phyloP scores from a whole-genome alignment of 2,329 filamentous ascomycete genomes.

The Pyrenochaeta sp. region DNA sequence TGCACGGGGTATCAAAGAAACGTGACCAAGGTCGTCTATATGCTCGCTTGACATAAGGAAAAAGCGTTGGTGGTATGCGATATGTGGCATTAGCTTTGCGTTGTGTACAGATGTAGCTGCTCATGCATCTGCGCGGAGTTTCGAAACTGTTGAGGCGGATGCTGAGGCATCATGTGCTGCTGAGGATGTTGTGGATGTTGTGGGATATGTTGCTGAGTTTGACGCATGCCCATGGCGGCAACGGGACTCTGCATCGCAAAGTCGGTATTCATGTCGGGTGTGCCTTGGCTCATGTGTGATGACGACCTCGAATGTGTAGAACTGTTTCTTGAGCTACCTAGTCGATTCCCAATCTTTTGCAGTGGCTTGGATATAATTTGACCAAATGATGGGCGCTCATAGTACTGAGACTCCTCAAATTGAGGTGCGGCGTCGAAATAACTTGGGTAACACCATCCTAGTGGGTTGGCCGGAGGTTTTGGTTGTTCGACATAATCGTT shows the following conservation, averaged over 20 bases:
- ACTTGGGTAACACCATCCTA: conserved; percentile 44
- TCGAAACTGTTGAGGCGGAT: conserved; percentile 26
- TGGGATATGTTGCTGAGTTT: conserved; percentile 25
- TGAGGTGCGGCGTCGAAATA: conserved; percentile 46
- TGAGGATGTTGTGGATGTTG: conserved; percentile 28
- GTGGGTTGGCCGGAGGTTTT: conserved; percentile 39
- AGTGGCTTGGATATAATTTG: conserved; percentile 46
- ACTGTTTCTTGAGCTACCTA: conserved; percentile 34
- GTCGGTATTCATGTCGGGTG: conserved; percentile 32
- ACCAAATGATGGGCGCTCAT: conserved; percentile 46
- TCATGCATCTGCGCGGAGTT: conserved; percentile 32
- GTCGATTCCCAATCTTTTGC: conserved; percentile 41
- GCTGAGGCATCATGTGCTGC: conserved; percentile 34
- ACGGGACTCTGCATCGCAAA: conserved; percentile 32
- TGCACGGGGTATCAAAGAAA: conserved; percentile 7
- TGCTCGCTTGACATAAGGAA: conserved; percentile 2
- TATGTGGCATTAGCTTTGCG: conserved; percentile 17
- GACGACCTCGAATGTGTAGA: conserved; percentile 34
- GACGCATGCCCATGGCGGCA: conserved; percentile 31
- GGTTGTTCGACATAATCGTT: conserved; percentile 40
- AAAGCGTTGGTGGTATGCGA: background rate
- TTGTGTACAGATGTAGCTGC: conserved; percentile 34
- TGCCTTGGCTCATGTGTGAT: conserved; percentile 31
- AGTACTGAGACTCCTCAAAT: conserved; percentile 49
- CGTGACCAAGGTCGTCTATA: conserved; percentile 1